Evolutionary conservation across 2,329 filamentous ascomycete genomes (phyloP).

Genomic region (Trichocomaceae sp.): DNA sequence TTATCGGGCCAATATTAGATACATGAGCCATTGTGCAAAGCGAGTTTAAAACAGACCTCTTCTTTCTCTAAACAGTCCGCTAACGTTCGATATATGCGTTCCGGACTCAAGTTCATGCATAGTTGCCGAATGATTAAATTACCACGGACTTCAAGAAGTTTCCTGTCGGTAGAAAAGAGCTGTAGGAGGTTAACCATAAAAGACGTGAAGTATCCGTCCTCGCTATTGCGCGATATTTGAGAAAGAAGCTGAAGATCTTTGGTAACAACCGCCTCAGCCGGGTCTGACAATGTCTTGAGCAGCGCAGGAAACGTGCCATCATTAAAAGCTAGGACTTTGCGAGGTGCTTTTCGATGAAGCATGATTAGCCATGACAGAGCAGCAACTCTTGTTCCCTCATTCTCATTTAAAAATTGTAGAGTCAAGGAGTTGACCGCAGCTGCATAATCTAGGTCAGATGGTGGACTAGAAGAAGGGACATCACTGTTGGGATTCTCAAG

Average conservation of each 20-base stretch:
- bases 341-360: conserved; percentile 90
- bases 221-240: conserved; percentile 92
- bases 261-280: conserved; percentile 90
- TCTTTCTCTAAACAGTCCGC: conserved; percentile 97
- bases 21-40: neutral
- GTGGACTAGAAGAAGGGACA: conserved; percentile 42
- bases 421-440: conserved; percentile 91
- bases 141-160: conserved; percentile 81
- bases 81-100: conserved; percentile 89
- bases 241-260: conserved; percentile 89
- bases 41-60: conserved; percentile 47
- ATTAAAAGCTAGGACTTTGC: conserved; percentile 89
- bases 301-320: conserved; percentile 95
- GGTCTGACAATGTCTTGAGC: conserved; percentile 92
- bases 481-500: conserved; percentile 32
- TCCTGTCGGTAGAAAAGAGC: conserved; percentile 88
- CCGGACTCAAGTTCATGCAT: conserved; percentile 84
- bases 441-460: conserved; percentile 80
- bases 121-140: conserved; percentile 95
- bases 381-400: conserved; percentile 90
- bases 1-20: conserved; percentile 10
- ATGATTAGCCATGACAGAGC: conserved; percentile 96
- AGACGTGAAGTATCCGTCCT: conserved; percentile 93
- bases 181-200: conserved; percentile 98
- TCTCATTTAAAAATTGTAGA: conserved; percentile 88